phyloP scores from a whole-genome alignment of 331 rosid genomes.

The Saraca asoca region DNA sequence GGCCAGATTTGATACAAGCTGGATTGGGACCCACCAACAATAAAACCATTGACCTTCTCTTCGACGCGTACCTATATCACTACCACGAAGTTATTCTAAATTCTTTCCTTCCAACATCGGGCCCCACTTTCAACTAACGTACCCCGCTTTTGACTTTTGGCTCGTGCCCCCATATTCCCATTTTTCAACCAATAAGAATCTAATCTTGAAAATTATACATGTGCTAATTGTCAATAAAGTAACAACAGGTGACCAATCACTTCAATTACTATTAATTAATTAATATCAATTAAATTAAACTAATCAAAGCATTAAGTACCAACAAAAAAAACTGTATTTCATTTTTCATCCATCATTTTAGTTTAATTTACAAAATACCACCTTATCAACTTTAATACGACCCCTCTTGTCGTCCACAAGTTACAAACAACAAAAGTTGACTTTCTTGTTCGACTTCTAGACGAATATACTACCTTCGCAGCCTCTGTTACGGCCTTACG shows the following conservation, averaged over 20 bases:
- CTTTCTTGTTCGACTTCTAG: slow-evolving; percentile 10
- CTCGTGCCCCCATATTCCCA: background rate
- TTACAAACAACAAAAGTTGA: slow-evolving; percentile 40
- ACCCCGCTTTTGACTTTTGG: slow-evolving; percentile 26
- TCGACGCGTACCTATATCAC: no score
- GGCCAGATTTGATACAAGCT: slow-evolving; percentile 1
- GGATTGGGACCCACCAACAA: slow-evolving; percentile 22
- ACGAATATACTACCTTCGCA: background rate
- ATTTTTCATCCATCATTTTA: slow-evolving; percentile 1
- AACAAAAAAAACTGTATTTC: slow-evolving; percentile 23
- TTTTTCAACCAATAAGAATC: slow-evolving; percentile 23
- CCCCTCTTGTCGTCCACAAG: slow-evolving; percentile 42
- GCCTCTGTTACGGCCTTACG: no score
- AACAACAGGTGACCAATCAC: background rate
- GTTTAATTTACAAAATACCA: slow-evolving; percentile 41
- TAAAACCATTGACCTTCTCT: slow-evolving; percentile 37
- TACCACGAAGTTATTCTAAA: no score
- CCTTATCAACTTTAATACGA: slow-evolving; percentile 36
- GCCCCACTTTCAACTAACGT: background rate
- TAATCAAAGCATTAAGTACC: no score
- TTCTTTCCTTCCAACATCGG: background rate
- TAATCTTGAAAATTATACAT: slow-evolving; percentile 1
- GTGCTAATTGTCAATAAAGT: background rate
- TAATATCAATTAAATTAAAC: background rate
- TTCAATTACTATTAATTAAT: no score